phyloP scores from a whole-genome alignment of 1,284 basidiomycete species.

The Xerocomus nothofagi region DNA sequence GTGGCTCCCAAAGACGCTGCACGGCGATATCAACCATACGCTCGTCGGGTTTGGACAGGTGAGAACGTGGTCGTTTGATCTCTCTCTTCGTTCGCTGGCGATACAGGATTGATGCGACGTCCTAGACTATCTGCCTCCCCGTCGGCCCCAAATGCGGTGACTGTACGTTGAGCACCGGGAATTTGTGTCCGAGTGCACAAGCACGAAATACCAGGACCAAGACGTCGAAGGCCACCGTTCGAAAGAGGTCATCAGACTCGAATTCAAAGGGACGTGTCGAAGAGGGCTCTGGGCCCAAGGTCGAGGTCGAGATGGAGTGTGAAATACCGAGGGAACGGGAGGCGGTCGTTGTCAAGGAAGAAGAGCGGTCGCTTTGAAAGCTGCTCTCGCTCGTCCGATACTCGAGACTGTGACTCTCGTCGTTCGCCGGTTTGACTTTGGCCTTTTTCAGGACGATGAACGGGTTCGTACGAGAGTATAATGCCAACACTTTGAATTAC shows the following conservation, averaged over 20 bases:
- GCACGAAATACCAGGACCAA: conserved; percentile 40
- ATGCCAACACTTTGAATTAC: too few relatives aligned
- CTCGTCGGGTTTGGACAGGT: conserved; percentile 95
- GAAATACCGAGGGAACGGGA: conserved; percentile 23
- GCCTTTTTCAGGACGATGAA: too few relatives aligned
- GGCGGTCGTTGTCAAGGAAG: not conserved
- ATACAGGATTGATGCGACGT: not conserved
- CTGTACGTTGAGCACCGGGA: conserved; percentile 60
- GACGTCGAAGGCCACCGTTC: conserved; percentile 26
- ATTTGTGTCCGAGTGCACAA: conserved; percentile 63
- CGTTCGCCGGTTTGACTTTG: too few relatives aligned
- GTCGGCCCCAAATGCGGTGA: conserved; percentile 80
- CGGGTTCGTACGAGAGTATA: too few relatives aligned
- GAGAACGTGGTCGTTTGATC: conserved; percentile 7
- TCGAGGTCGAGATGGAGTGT: conserved; percentile 41
- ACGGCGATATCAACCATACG: conserved; percentile 83
- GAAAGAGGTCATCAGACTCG: conserved; percentile 11
- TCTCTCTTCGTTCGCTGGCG: not conserved
- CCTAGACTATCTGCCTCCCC: conserved; percentile 78
- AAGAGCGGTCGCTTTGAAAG: not conserved
- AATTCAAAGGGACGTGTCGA: conserved; percentile 5
- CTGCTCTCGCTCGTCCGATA: too few relatives aligned
- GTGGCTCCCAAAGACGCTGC: conserved; percentile 83
- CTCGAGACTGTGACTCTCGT: too few relatives aligned
- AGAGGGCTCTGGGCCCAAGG: conserved; percentile 33